Conservation (phyloP, 2,329 filamentous ascomycete species). For the Colletotrichum spaethianum region DNA sequence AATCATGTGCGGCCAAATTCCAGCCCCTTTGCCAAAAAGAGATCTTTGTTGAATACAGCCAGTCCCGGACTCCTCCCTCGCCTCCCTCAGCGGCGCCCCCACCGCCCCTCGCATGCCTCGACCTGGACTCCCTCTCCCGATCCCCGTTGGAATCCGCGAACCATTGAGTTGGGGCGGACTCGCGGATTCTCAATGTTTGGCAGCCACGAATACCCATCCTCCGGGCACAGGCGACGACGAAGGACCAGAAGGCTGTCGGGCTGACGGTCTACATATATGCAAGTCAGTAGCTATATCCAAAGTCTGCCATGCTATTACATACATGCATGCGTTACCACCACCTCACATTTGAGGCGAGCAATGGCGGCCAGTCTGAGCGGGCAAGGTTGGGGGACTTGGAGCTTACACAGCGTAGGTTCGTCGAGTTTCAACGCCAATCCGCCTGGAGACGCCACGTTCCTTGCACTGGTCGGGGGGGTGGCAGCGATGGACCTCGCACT, state of each 20-base stretch:
- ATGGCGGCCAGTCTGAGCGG: slow-evolving; percentile 10
- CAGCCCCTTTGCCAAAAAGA: slow-evolving; percentile 37
- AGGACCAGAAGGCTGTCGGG: slow-evolving; percentile 10
- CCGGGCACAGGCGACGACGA: neutral
- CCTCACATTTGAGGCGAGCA: slow-evolving; percentile 28
- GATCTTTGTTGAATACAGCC: slow-evolving; percentile 30
- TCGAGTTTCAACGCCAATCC: slow-evolving; percentile 32
- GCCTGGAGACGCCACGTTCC: slow-evolving; percentile 38
- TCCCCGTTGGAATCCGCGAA: slow-evolving; percentile 14
- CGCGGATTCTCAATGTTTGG: slow-evolving; percentile 13
- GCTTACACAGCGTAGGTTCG: slow-evolving; percentile 31
- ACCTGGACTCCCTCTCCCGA: slow-evolving; percentile 13
- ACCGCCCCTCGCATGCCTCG: slow-evolving; percentile 23
- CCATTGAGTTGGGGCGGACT: slow-evolving; percentile 30
- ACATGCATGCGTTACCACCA: slow-evolving; percentile 6
- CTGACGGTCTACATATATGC: slow-evolving; percentile 21
- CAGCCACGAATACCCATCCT: neutral
- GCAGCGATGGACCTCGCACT: slow-evolving; percentile 40
- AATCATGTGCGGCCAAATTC: slow-evolving; percentile 27
- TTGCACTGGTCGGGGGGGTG: slow-evolving; percentile 33
- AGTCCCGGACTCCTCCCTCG: slow-evolving; percentile 13
- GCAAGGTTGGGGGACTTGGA: slow-evolving; percentile 26
- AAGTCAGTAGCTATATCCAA: neutral
- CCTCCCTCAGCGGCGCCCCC: slow-evolving; percentile 6
- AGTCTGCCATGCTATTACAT: neutral